A percentile compares a stretch with the other conserved stretches of the same genome.
Evolutionary conservation across 129 eudicot genomes (phyloP).

Genomic region (Sambucus nigra): DNA sequence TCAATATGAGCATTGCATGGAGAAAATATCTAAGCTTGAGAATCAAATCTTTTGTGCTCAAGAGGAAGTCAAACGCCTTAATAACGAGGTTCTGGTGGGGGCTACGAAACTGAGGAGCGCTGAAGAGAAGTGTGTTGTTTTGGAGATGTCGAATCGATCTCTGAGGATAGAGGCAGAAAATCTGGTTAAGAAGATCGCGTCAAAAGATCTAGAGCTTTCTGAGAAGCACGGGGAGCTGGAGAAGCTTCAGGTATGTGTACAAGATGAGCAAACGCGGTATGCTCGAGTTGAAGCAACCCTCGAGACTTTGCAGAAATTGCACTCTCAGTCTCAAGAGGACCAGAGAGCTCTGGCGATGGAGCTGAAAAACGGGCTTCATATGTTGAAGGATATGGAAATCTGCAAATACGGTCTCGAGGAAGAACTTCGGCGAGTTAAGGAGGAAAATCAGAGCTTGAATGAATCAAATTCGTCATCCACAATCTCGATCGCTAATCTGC

Average conservation of each 20-base stretch:
- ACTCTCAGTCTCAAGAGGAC: constrained; percentile 79
- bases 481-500: constrained; percentile 27
- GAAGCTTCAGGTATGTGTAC: constrained; percentile 40
- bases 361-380: constrained; percentile 56
- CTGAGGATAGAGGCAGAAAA: constrained; percentile 60
- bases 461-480: constrained; percentile 31
- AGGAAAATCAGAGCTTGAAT: constrained; percentile 42
- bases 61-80: constrained; percentile 55
- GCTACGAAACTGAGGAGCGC: constrained; percentile 42
- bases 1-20: constrained; percentile 50
- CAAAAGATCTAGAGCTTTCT: constrained; percentile 60
- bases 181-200: constrained; percentile 46
- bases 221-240: constrained; percentile 60
- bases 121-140: constrained; percentile 47
- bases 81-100: constrained; percentile 29
- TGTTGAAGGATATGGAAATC: constrained; percentile 56
- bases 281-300: constrained; percentile 50
- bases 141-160: constrained; percentile 57
- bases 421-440: constrained; percentile 45
- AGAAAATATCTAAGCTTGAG: constrained; percentile 57
- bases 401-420: constrained; percentile 48
- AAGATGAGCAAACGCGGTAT: constrained; percentile 29
- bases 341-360: constrained; percentile 57
- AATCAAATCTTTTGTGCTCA: constrained; percentile 39
- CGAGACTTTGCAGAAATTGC: constrained; percentile 40